Conservation (phyloP, 2,329 filamentous ascomycete genomes). For the Furcasterigmium sp. region DNA sequence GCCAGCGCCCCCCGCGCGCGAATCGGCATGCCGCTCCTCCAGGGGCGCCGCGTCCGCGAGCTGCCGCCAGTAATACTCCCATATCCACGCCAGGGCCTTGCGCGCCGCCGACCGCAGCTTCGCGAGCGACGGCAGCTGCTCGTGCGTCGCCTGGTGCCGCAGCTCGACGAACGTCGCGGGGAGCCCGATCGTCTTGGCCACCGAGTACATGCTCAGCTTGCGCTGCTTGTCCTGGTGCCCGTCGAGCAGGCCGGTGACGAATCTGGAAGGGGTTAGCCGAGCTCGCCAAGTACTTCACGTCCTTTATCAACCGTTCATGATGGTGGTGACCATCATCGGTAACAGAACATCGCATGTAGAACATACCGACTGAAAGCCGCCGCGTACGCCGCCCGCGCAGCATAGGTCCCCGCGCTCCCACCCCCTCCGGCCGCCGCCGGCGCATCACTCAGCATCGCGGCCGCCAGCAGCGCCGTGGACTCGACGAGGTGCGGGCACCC, state of each 20-base stretch:
- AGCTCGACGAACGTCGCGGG: constrained; percentile 82
- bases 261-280: too few relatives aligned
- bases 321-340: too few relatives aligned
- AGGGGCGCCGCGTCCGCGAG: constrained; percentile 21
- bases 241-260: constrained; percentile 77
- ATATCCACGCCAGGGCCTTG: constrained; percentile 77
- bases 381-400: constrained; percentile 64
- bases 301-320: too few relatives aligned
- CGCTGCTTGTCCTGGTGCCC: constrained; percentile 62
- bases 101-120: constrained; percentile 65
- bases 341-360: too few relatives aligned
- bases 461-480: constrained; percentile 67
- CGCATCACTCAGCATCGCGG: constrained; percentile 63
- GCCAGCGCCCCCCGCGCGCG: constrained; percentile 1
- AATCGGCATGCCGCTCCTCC: constrained; percentile 6
- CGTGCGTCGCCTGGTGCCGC: constrained; percentile 85
- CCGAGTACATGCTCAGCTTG: constrained; percentile 68
- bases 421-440: constrained; percentile 20
- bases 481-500: constrained; percentile 76
- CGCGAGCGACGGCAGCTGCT: constrained; percentile 72
- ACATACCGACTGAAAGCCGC: constrained; percentile 68
- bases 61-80: constrained; percentile 78
- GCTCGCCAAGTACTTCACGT: too few relatives aligned
- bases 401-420: constrained; percentile 46
- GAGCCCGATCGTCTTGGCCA: constrained; percentile 63